Evolutionary conservation across 2,329 filamentous ascomycete species (phyloP), one percentile per base, ranked within the genome.

Genomic region (Epichloe sibirici): DNA sequence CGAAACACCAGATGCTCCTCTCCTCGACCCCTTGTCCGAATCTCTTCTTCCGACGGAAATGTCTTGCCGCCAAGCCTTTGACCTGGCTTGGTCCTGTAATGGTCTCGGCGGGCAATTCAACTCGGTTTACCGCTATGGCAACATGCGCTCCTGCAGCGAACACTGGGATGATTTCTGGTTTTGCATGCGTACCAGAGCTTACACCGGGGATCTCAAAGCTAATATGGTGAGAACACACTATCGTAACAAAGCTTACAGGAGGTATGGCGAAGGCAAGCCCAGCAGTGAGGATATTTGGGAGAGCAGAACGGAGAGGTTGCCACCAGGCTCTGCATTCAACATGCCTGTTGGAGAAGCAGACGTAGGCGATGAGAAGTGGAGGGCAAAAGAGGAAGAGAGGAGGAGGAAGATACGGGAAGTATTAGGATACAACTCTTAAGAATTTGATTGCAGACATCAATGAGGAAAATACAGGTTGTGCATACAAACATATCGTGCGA

Each of bases 161-260:
- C 83, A 90, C 57, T 96, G 91, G 90, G 79, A 85, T 56, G 88
- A 95, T 68, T 97, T 95, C 70, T 95, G 90, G 87, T 91, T 96
- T 72, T 98, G 93, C 75, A 96, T 97, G 90, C 83, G 88, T 57
- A 83, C 83, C 39, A 83, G 85, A 62, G 76, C 77, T 2, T 82
- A 82, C 62, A 68, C 75, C 0, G 77, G 79, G 25, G 70, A 75
- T 44, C 71, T 81, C 58, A 81, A 81, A 61, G 81, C 78, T 55
- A 77, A 74, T 50, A 74, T 76, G 60, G 77, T 94, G 52, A 74
- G 75, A 55, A 80, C 81, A 47, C 81, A 84, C 68, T 88, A 90
- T 69, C 74, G 80, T 57, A 74, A 78, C 57, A 85, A 83, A 67
- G 76, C 80, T 62, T 69, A 74, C 56, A 78, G 78, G 40, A 85